phyloP scores from a whole-genome alignment of 768 basidiomycete genomes.

The Cystobasidium onofrii region DNA sequence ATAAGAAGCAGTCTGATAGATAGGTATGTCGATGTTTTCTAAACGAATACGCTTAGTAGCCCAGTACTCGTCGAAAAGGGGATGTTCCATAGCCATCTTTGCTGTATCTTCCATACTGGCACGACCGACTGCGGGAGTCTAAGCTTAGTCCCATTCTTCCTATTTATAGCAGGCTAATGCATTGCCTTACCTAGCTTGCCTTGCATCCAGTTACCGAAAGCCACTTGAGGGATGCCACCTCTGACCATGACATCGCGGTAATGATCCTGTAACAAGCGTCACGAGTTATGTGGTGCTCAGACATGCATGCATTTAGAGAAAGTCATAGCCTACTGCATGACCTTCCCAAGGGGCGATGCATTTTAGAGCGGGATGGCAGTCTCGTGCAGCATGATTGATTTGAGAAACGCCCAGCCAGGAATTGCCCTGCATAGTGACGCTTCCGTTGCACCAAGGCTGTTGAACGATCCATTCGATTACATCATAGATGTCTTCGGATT shows the following conservation, averaged over 20 bases:
- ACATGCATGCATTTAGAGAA: too few species aligned
- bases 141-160: too few species aligned
- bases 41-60: constrained; percentile 36
- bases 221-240: constrained; percentile 18
- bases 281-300: neutral
- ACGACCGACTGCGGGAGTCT: constrained; percentile 26
- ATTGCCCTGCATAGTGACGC: constrained; percentile 34
- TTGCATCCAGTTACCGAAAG: constrained; percentile 17
- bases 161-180: neutral
- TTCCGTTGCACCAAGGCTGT: constrained; percentile 37
- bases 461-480: constrained; percentile 33
- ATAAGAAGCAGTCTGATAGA: constrained; percentile 34
- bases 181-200: neutral
- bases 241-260: constrained; percentile 24
- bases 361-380: constrained; percentile 37
- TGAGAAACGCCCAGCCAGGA: constrained; percentile 35
- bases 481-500: constrained; percentile 35
- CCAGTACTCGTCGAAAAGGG: constrained; percentile 32
- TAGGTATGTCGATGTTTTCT: constrained; percentile 33
- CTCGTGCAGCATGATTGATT: constrained; percentile 35
- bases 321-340: constrained; percentile 28
- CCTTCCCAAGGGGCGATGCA: constrained; percentile 41
- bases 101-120: constrained; percentile 33
- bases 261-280: neutral
- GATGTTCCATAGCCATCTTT: constrained; percentile 34